phyloP scores from a whole-genome alignment of 768 basidiomycete species.

The Termitomyces sp. region DNA sequence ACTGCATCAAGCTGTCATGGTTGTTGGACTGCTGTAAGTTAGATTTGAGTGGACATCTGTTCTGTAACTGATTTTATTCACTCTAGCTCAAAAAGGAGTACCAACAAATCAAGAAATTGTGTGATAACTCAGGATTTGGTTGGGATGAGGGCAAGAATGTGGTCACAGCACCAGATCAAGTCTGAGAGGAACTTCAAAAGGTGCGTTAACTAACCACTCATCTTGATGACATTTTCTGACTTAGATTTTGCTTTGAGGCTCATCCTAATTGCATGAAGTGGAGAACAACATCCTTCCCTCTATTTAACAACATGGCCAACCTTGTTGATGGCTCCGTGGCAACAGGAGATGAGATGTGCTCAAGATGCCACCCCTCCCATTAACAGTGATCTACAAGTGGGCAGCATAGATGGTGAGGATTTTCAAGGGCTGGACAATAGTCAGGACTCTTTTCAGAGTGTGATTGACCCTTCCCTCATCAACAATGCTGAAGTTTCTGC shows the following conservation, averaged over 20 bases:
- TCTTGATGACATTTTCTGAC: background rate
- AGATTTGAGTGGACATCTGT: background rate
- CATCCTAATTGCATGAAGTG: conserved; percentile 17
- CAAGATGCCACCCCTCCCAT: too few species aligned
- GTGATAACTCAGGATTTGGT: conserved; percentile 16
- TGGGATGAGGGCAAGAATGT: conserved; percentile 17
- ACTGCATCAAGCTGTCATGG: conserved; percentile 2
- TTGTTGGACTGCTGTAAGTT: background rate
- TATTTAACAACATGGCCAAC: conserved; percentile 17
- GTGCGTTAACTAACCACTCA: background rate
- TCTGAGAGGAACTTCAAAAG: background rate
- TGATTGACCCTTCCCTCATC: too few species aligned
- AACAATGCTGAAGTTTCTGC: too few species aligned
- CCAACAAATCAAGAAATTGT: conserved; percentile 11
- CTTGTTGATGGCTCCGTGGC: conserved; percentile 14
- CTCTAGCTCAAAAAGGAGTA: conserved; percentile 15
- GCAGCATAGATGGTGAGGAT: too few species aligned
- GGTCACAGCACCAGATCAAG: conserved; percentile 19
- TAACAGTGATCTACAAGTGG: too few species aligned
- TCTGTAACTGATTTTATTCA: background rate
- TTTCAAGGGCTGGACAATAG: too few species aligned
- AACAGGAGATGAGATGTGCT: conserved; percentile 4
- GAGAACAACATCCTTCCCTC: conserved; percentile 19
- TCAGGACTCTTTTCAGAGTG: too few species aligned
- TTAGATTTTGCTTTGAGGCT: conserved; percentile 1